These are phyloP conservation scores for Cucurbitaria berberidis DNA, from an alignment of 2,329 filamentous ascomycete species.

Conservation along the genomic window DNA sequence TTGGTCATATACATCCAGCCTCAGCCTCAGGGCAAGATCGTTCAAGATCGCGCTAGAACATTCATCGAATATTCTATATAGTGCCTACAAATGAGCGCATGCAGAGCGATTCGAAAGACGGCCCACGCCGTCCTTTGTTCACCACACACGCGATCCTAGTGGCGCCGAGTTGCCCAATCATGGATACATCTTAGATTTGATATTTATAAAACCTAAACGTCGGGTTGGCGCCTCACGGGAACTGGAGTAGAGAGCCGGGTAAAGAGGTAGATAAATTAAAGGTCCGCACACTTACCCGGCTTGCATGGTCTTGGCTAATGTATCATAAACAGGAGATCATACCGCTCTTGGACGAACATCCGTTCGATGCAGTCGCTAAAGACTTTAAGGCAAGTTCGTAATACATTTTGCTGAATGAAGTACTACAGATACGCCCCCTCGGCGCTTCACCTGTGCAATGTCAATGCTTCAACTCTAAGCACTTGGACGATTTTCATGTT, in stretches of 20 bases:
- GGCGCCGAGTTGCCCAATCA: conserved; percentile 9
- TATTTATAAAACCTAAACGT: conserved; percentile 4
- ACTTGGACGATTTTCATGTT: conserved; percentile 3
- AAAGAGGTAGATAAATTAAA: conserved; percentile 20
- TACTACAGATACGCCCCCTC: conserved; percentile 1
- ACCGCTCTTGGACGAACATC: conserved; percentile 10
- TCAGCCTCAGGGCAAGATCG: conserved; percentile 18
- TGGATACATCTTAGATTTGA: neutral
- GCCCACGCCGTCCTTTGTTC: conserved; percentile 6
- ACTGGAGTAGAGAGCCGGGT: conserved; percentile 19
- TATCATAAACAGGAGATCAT: conserved; percentile 11
- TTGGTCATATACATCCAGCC: neutral
- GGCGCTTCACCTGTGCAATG: conserved; percentile 1
- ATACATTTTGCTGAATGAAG: neutral
- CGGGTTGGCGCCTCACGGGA: conserved; percentile 6
- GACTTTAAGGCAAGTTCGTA: neutral
- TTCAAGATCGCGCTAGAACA: conserved; percentile 19
- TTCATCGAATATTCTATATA: conserved; percentile 23
- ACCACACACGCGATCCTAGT: conserved; percentile 15
- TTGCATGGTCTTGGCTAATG: conserved; percentile 22
- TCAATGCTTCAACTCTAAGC: conserved; percentile 12
- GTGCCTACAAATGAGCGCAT: conserved; percentile 9
- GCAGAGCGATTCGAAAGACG: conserved; percentile 10
- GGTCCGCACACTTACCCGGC: conserved; percentile 6
- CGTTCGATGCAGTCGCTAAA: conserved; percentile 9